These are phyloP conservation scores for Cryptosporidium canis DNA, from an alignment of 169 alveolate species.

Conservation along the genomic window DNA sequence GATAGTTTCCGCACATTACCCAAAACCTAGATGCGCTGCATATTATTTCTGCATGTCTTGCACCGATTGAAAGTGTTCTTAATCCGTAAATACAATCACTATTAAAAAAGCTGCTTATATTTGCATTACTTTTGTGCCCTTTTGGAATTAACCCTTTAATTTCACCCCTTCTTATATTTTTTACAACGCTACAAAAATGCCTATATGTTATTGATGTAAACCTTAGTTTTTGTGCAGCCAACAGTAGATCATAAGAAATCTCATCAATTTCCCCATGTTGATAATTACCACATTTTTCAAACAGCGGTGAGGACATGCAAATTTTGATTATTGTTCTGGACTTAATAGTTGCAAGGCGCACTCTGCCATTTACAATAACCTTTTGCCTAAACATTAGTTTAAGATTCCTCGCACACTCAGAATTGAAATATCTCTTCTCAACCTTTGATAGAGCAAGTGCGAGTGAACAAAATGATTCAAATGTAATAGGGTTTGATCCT, in stretches of 20 bases:
- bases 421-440: constrained; percentile 35
- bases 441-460: constrained; percentile 53
- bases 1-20: constrained; percentile 62
- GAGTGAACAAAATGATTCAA: constrained; percentile 65
- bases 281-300: constrained; percentile 42
- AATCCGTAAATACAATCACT: constrained; percentile 68
- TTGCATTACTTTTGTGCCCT: constrained; percentile 16
- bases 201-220: constrained; percentile 54
- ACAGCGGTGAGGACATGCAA: constrained; percentile 53
- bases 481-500: constrained; percentile 28
- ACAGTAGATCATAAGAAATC: constrained; percentile 44
- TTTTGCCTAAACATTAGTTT: constrained; percentile 63
- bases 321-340: constrained; percentile 34
- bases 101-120: constrained; percentile 66
- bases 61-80: constrained; percentile 60
- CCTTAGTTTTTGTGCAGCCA: constrained; percentile 63
- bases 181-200: constrained; percentile 59
- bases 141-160: constrained; percentile 36
- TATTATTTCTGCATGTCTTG: constrained; percentile 65
- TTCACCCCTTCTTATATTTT: constrained; percentile 49
- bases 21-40: constrained; percentile 66
- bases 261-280: constrained; percentile 39
- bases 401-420: constrained; percentile 59
- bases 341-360: constrained; percentile 59
- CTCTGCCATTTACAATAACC: constrained; percentile 20